phyloP scores from a whole-genome alignment of 495 filamentous ascomycete species.

The Letharia lupina region DNA sequence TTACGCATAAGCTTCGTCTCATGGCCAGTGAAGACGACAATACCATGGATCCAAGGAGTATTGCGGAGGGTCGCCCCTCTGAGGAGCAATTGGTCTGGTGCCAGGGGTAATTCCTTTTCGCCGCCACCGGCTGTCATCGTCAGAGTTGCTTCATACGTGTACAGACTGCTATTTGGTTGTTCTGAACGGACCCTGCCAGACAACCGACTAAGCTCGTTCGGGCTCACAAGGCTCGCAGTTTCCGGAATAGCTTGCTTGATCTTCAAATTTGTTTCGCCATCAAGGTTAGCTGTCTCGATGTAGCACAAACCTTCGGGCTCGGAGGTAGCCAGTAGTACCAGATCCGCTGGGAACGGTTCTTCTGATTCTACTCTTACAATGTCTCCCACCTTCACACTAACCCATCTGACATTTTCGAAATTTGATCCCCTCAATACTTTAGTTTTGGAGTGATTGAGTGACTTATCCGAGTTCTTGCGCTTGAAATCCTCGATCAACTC shows the following conservation, averaged over 20 bases:
- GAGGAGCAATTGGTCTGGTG: slow-evolving; percentile 77
- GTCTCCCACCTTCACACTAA: slow-evolving; percentile 88
- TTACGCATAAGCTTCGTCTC: slow-evolving; percentile 99
- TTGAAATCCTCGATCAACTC: slow-evolving; percentile 93
- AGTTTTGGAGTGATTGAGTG: slow-evolving; percentile 82
- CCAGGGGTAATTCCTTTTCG: slow-evolving; percentile 83
- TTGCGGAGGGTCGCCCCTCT: slow-evolving; percentile 92
- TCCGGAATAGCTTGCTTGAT: slow-evolving; percentile 98
- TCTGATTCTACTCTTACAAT: slow-evolving; percentile 93
- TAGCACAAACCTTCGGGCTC: slow-evolving; percentile 98
- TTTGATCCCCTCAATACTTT: slow-evolving; percentile 72
- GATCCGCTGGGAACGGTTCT: slow-evolving; percentile 90
- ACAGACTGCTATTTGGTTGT: slow-evolving; percentile 96
- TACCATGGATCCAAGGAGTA: slow-evolving; percentile 94
- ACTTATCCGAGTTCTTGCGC: slow-evolving; percentile 75
- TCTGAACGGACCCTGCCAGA: slow-evolving; percentile 85
- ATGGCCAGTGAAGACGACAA: slow-evolving; percentile 96
- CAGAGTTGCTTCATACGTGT: slow-evolving; percentile 95
- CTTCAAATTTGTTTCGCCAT: slow-evolving; percentile 97
- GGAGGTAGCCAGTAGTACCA: slow-evolving; percentile 86
- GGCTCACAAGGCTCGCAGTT: slow-evolving; percentile 78
- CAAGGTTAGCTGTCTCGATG: slow-evolving; percentile 96
- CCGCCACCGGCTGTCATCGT: slow-evolving; percentile 89
- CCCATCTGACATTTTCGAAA: slow-evolving; percentile 85
- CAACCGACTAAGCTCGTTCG: slow-evolving; percentile 75